Evolutionary conservation across 371 early-diverging fungal species (phyloP).

Genomic region (Cladochytrium tenue): DNA sequence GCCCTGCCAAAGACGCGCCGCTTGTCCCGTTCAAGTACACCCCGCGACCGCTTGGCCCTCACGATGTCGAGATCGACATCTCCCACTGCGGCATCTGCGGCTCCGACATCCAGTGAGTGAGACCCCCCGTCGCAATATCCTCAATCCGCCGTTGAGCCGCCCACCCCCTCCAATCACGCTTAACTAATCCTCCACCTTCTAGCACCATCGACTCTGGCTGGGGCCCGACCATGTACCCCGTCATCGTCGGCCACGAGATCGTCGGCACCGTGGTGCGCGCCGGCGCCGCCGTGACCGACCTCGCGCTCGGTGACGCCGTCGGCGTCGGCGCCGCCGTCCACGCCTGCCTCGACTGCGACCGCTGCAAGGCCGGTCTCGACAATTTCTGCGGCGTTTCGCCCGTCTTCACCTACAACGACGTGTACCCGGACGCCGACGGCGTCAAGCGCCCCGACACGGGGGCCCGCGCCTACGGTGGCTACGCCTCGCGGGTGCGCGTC

Average conservation of each 20-base stretch:
- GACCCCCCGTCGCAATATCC: background rate
- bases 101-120: conserved; percentile 3
- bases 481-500: conserved; percentile 28
- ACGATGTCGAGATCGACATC: conserved; percentile 62
- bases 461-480: conserved; percentile 23
- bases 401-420: conserved; percentile 59
- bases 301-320: conserved; percentile 57
- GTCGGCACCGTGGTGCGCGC: conserved; percentile 51
- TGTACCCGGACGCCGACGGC: conserved; percentile 53
- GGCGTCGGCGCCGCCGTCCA: conserved; percentile 37
- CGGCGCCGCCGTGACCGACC: conserved; percentile 51
- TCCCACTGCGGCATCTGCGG: conserved; percentile 42
- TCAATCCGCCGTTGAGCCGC: background rate
- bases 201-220: conserved; percentile 51
- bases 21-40: conserved; percentile 20
- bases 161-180: background rate
- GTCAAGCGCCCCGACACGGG: background rate
- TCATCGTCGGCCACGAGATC: conserved; percentile 71
- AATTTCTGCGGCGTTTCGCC: conserved; percentile 19
- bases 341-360: conserved; percentile 52
- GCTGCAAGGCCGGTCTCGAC: conserved; percentile 22
- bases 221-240: conserved; percentile 67
- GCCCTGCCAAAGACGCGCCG: conserved; percentile 12
- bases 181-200: background rate
- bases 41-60: conserved; percentile 27